Evolutionary conservation across 2,329 filamentous ascomycete genomes (phyloP).

Genomic region (Xylaria sp.): DNA sequence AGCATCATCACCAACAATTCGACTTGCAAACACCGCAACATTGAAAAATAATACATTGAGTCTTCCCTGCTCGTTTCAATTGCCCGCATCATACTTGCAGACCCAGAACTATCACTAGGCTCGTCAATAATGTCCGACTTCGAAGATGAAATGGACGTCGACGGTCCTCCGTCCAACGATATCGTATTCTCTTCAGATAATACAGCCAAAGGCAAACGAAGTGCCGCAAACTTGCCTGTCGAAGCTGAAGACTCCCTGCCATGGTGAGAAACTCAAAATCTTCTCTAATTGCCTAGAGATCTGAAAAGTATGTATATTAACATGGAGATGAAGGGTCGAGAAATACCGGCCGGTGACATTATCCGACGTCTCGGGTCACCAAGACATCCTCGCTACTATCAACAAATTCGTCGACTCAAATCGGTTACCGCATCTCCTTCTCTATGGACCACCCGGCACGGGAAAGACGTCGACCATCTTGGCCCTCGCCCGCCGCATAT

Average conservation of each 20-base stretch:
- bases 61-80: no score
- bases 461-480: conserved; percentile 98
- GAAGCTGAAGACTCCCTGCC: conserved; percentile 94
- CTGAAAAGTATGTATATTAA: conserved; percentile 3
- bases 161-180: conserved; percentile 61
- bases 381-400: conserved; percentile 97
- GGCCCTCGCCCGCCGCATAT: conserved; percentile 91
- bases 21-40: background rate
- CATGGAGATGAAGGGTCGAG: conserved; percentile 75
- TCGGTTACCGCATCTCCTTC: conserved; percentile 91
- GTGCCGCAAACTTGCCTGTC: conserved; percentile 90
- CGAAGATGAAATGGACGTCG: conserved; percentile 71
- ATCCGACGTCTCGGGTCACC: conserved; percentile 93
- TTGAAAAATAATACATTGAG: conserved; percentile 31
- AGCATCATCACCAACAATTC: background rate
- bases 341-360: conserved; percentile 94
- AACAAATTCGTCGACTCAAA: conserved; percentile 98
- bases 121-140: conserved; percentile 64
- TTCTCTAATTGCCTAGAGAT: background rate
- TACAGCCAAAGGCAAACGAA: conserved; percentile 86
- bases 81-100: background rate
- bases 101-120: conserved; percentile 31
- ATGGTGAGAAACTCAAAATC: conserved; percentile 69
- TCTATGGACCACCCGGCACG: conserved; percentile 96
- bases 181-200: conserved; percentile 78